A percentile compares a stretch with the other conserved stretches of the same genome.
Conservation (phyloP, 345 rosid genomes). For the Arabidopsis arenosa region DNA sequence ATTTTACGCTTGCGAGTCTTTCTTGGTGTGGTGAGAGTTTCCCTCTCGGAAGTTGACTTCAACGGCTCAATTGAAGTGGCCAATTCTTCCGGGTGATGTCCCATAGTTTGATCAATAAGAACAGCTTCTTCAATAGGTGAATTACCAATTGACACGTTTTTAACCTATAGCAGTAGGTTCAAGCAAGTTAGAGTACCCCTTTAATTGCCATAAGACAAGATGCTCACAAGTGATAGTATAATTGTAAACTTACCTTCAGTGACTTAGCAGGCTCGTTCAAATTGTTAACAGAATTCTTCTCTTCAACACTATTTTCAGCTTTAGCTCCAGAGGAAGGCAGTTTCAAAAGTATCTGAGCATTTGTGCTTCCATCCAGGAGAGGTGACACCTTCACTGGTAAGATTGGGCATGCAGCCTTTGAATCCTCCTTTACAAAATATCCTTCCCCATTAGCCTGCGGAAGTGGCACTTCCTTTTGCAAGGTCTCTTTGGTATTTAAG, state of each 20-base stretch:
- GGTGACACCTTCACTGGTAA: slow-evolving; percentile 20
- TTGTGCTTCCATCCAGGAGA: slow-evolving; percentile 27
- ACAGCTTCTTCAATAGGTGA: slow-evolving; percentile 37
- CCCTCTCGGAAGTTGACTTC: slow-evolving; percentile 35
- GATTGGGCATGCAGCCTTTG: slow-evolving; percentile 9
- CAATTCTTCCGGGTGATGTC: slow-evolving; percentile 25
- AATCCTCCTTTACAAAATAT: slow-evolving; percentile 43
- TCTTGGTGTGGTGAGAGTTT: slow-evolving; percentile 44
- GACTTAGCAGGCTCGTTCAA: slow-evolving; percentile 36
- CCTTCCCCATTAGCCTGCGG: slow-evolving; percentile 40
- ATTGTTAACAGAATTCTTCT: slow-evolving; percentile 31
- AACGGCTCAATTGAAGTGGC: slow-evolving; percentile 32
- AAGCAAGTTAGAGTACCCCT: slow-evolving; percentile 38
- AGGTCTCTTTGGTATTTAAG: slow-evolving; percentile 41
- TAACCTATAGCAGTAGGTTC: slow-evolving; percentile 46
- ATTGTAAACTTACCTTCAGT: slow-evolving; percentile 50
- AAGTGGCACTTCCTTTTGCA: slow-evolving; percentile 42
- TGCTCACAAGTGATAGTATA: not conserved
- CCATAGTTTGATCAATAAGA: slow-evolving; percentile 40
- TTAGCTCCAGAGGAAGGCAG: slow-evolving; percentile 34
- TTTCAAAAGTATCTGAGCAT: slow-evolving; percentile 36
- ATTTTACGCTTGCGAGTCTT: slow-evolving; percentile 51
- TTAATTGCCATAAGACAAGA: slow-evolving; percentile 18
- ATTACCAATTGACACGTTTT: slow-evolving; percentile 29
- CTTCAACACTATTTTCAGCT: slow-evolving; percentile 28